Evolutionary conservation across 495 filamentous ascomycete genomes (phyloP), one percentile per base, ranked within the genome.

Genomic region (Wilcoxina mikolae): DNA sequence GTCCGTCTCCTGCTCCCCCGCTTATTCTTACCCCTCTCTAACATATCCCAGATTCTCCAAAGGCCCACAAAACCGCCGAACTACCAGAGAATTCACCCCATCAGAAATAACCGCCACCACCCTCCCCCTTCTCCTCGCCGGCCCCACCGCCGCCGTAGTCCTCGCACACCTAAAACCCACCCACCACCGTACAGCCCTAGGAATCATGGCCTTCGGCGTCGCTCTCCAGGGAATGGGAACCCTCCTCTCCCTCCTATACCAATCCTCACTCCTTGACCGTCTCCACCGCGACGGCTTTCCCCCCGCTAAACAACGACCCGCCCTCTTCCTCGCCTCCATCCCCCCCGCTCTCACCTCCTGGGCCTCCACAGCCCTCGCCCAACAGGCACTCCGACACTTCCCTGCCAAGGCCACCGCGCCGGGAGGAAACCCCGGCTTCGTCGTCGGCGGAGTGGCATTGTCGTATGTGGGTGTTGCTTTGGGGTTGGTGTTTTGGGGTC

Each of bases 201-300:
- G 61, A 10, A 65, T 65, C 35, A 47, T 65, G 23, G 56, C 56
- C 22, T 61, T 51, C 18, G 62, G 57, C 0, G 53, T 60, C 11
- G 61, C 61, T 2, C 47, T 65, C 1, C 62, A 65, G 23, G 62
- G 62, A 17, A 58, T 58, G 60, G 62, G 62, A 4, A 58, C 58
- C 9, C 51, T 65, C 12, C 27, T 65, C 4, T 64, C 61, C 35
- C 44, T 64, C 9, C 26, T 64, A 46, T 64, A 63, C 20, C 61
- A 59, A n/a, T 28, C 60, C 2, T 46, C 39, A 0, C 53, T 65
- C 23, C 12, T 65, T 27, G 48, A 51, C n/a, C 56, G 29, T 9
- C 54, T 64, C 2, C 53, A 58, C 24, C 49, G 50, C 12, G 31
- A 60, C 29, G 45, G 61, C 1, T 53, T 65, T 11, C 57, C 60